Evolutionary conservation across 345 rosid genomes (phyloP).

Genomic region (Salix exigua): DNA sequence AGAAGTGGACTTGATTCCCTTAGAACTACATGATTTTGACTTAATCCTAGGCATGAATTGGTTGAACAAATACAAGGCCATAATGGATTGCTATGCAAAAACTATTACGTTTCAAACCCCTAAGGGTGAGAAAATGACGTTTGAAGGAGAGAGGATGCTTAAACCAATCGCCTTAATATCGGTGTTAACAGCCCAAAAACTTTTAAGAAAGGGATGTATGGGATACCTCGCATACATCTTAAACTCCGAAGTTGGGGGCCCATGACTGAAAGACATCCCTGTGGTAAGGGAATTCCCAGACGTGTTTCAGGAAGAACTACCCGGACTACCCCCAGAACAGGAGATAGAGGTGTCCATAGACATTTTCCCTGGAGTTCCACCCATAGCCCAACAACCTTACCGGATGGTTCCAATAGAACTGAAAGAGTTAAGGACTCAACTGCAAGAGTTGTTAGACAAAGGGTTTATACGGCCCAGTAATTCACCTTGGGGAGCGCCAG

Average conservation of each 20-base stretch:
- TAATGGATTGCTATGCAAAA: background rate
- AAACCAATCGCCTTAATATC: background rate
- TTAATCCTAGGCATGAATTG: no score
- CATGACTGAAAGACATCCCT: background rate
- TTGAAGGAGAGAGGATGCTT: background rate
- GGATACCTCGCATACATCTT: no score
- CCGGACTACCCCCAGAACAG: no score
- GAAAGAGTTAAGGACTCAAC: no score
- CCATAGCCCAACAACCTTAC: background rate
- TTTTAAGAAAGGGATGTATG: no score
- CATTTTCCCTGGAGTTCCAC: background rate
- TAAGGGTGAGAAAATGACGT: background rate
- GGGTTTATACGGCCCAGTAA: no score
- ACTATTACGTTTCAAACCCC: background rate
- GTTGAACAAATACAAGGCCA: no score
- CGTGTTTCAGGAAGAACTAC: background rate
- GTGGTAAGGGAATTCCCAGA: background rate
- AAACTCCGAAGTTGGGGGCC: background rate
- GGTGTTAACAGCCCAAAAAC: no score
- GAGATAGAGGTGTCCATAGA: no score
- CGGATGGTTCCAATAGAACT: background rate
- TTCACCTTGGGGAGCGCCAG: no score
- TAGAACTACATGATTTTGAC: background rate
- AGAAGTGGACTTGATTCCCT: background rate
- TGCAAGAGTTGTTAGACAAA: no score